Conservation (phyloP, 441 rosid species). For the Flueggea neowawraea region DNA sequence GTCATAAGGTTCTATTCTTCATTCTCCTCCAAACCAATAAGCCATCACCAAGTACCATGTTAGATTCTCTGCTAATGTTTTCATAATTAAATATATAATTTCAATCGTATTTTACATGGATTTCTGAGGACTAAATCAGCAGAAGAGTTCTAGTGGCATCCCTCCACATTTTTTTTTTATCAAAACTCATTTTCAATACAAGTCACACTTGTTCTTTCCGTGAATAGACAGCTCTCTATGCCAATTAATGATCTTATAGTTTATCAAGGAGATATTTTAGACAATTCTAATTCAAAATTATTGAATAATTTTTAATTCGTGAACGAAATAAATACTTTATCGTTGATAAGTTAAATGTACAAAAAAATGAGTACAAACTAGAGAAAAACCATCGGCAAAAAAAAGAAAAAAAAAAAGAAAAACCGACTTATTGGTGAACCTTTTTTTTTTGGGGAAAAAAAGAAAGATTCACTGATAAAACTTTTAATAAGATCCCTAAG, state of each 20-base stretch:
- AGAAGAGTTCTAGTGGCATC: conserved; percentile 13
- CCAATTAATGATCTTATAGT: neutral
- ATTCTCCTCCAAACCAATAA: conserved; percentile 27
- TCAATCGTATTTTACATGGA: neutral
- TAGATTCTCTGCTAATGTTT: conserved; percentile 22
- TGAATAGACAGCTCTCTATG: conserved; percentile 6
- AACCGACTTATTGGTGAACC: too few relatives aligned
- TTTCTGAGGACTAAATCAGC: neutral
- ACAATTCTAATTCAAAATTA: too few relatives aligned
- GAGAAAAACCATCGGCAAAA: too few relatives aligned
- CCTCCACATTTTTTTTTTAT: neutral
- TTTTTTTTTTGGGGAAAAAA: too few relatives aligned
- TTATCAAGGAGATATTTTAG: too few relatives aligned
- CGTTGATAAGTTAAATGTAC: too few relatives aligned
- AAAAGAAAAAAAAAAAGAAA: too few relatives aligned
- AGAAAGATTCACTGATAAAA: too few relatives aligned
- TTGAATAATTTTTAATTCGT: too few relatives aligned
- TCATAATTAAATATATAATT: neutral
- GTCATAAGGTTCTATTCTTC: conserved; percentile 28
- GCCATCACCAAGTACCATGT: conserved; percentile 27
- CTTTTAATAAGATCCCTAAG: neutral
- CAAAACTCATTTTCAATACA: conserved; percentile 5
- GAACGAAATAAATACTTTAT: too few relatives aligned
- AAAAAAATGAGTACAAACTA: neutral
- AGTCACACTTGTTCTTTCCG: conserved; percentile 18